Evolutionary conservation across 371 early-diverging fungal genomes (phyloP), one percentile per base, ranked within the genome.

Genomic region (Rhizomucor miehei): DNA sequence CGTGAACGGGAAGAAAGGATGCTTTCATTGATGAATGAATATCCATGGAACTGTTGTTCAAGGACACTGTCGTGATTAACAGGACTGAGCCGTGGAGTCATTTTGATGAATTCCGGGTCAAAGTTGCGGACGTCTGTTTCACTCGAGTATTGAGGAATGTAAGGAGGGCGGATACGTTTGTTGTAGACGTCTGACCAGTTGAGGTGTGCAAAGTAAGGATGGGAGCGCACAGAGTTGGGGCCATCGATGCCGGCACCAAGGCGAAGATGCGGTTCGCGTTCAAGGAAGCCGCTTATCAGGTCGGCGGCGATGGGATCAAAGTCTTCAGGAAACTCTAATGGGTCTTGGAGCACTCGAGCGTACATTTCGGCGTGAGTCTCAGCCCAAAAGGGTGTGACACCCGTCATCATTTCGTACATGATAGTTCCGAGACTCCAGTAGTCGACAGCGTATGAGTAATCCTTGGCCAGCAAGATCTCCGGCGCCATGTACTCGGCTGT

Each of bases 341-440:
- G 78, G 48, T 87, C 88, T 51, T 84, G 75, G 17, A 92, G 63
- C 11, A 93, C 88, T 29, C 88, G 78, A 20, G 78, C 75, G 61
- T 91, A 91, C 91, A 93, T 93, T 5, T 79, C 71, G 16, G 80
- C 77, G 20, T 79, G 77, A 51, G 89, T 88, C 40, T 90, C 89
- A 0, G 84, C 83, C 75, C 87, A 90, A 57, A 88, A 91, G 0
- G 92, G 92, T 0, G 90, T 89, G 52, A 78, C 69, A 0, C 91
- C 91, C 9, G 75, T 79, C 43, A 89, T 37, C 77, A 90, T 86
- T 64, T 89, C 95, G 57, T 89, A 98, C 37, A 97, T 77, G 17
- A 97, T 79, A 4, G 95, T 90, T 1, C 98, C 99, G 3, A 97
- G 73, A 23, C 94, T 88, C 99, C 99, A 99, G 84, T 94, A 94